These are phyloP conservation scores for Zymoseptoria ardabiliae DNA, from an alignment of 2,329 filamentous ascomycete genomes.

Conservation along the genomic window DNA sequence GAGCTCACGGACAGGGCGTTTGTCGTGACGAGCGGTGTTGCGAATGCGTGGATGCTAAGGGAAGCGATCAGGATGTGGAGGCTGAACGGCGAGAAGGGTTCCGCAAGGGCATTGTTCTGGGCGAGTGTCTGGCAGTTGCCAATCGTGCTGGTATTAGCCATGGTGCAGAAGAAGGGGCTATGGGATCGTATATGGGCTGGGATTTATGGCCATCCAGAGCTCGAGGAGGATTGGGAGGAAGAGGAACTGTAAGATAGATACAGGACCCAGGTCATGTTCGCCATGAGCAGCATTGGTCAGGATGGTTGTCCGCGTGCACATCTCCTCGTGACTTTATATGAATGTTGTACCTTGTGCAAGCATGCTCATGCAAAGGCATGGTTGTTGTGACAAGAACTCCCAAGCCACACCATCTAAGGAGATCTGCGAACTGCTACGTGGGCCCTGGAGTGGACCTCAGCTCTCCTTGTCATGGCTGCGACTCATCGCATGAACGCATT, in stretches of 20 bases:
- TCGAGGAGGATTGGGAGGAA: slow-evolving; percentile 50
- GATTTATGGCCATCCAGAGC: slow-evolving; percentile 51
- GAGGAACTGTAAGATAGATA: slow-evolving; percentile 22
- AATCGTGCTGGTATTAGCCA: slow-evolving; percentile 77
- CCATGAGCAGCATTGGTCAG: neutral
- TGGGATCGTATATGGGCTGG: slow-evolving; percentile 75
- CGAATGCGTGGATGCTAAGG: slow-evolving; percentile 78
- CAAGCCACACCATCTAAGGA: too few species aligned
- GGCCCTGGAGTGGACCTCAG: too few species aligned
- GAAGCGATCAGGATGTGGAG: slow-evolving; percentile 79
- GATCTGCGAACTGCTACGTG: too few species aligned
- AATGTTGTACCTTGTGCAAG: neutral
- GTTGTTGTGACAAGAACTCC: too few species aligned
- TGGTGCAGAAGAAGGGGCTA: slow-evolving; percentile 88
- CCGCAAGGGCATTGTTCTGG: slow-evolving; percentile 84
- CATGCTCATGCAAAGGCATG: neutral
- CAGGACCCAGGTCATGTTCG: neutral
- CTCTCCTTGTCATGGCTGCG: neutral
- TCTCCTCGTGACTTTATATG: neutral
- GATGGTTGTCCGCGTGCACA: neutral
- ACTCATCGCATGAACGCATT: neutral
- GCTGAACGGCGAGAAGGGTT: slow-evolving; percentile 68
- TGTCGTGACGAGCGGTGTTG: slow-evolving; percentile 67
- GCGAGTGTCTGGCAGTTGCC: slow-evolving; percentile 96
- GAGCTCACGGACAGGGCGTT: slow-evolving; percentile 84